Evolutionary conservation across 2,329 filamentous ascomycete genomes (phyloP).

Genomic region (Chrysoporthe cubensis): DNA sequence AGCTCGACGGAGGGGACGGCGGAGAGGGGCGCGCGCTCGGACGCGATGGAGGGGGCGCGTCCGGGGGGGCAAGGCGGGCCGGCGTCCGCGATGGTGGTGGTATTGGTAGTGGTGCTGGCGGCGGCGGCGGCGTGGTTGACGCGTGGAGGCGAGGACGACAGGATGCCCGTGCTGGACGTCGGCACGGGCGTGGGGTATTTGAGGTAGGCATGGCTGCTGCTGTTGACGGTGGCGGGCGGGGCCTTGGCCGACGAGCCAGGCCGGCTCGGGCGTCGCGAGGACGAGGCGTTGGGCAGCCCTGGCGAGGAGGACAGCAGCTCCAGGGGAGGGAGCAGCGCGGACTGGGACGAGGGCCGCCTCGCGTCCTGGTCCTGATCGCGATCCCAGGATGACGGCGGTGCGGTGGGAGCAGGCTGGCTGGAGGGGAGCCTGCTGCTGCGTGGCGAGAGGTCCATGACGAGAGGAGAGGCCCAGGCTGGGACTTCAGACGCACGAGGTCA

Average conservation of each 20-base stretch:
- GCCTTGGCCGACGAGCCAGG: constrained; percentile 40
- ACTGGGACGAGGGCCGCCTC: constrained; percentile 59
- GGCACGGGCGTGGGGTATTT: constrained; percentile 94
- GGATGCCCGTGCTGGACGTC: constrained; percentile 89
- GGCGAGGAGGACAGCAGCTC: constrained; percentile 81
- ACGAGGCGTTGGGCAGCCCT: constrained; percentile 63
- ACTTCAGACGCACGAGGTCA: not conserved
- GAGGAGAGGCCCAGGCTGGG: constrained; percentile 1
- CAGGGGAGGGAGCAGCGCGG: constrained; percentile 76
- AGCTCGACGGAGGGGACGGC: constrained; percentile 83
- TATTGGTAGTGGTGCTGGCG: constrained; percentile 28
- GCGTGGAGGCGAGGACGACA: constrained; percentile 81
- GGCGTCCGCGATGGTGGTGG: constrained; percentile 31
- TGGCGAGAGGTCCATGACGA: constrained; percentile 28
- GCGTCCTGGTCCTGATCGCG: constrained; percentile 30
- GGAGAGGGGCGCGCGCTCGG: constrained; percentile 81
- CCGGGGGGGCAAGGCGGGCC: constrained; percentile 50
- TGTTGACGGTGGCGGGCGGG: not conserved
- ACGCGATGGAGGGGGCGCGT: constrained; percentile 66
- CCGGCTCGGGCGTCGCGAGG: constrained; percentile 65
- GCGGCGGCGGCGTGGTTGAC: constrained; percentile 37
- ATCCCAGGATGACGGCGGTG: constrained; percentile 42
- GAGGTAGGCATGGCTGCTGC: constrained; percentile 47
- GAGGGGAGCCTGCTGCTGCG: constrained; percentile 18
- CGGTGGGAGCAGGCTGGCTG: constrained; percentile 23